These are phyloP conservation scores for Scalesia atractyloides DNA, from an alignment of 129 eudicot genomes.

Conservation along the genomic window DNA sequence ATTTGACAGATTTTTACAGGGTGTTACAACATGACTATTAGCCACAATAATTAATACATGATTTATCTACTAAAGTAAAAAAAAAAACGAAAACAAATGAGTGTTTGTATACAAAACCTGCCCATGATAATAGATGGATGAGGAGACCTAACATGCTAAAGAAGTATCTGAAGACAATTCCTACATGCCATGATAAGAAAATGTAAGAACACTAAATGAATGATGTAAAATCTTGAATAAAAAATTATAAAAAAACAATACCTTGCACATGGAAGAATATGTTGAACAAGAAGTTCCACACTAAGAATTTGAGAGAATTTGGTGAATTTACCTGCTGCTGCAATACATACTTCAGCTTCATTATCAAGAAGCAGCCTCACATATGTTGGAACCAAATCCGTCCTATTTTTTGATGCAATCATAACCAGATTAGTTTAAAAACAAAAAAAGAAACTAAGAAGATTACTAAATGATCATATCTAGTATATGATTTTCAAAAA, in stretches of 20 bases:
- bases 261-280: constrained; percentile 99
- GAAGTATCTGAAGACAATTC: constrained; percentile 99
- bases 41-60: no score
- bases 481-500: neutral
- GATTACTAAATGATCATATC: neutral
- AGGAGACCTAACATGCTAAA: constrained; percentile 98
- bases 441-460: neutral
- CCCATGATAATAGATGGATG: constrained; percentile 99
- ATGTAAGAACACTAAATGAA: constrained; percentile 17
- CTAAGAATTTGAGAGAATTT: constrained; percentile 88
- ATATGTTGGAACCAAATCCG: constrained; percentile 98
- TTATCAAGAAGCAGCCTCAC: constrained; percentile 95
- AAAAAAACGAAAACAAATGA: no score
- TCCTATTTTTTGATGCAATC: constrained; percentile 38
- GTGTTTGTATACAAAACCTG: no score
- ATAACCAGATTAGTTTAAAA: neutral
- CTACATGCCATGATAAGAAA: constrained; percentile 41
- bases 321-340: constrained; percentile 99
- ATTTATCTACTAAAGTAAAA: no score
- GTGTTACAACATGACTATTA: no score
- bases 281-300: constrained; percentile 90
- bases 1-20: no score
- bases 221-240: neutral
- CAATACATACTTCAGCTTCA: constrained; percentile 99
- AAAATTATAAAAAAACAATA: constrained; percentile 11